Evolutionary conservation across 352 stramenopile species (phyloP), one percentile per base, ranked within the genome.

Genomic region (Blastocystis sp.): DNA sequence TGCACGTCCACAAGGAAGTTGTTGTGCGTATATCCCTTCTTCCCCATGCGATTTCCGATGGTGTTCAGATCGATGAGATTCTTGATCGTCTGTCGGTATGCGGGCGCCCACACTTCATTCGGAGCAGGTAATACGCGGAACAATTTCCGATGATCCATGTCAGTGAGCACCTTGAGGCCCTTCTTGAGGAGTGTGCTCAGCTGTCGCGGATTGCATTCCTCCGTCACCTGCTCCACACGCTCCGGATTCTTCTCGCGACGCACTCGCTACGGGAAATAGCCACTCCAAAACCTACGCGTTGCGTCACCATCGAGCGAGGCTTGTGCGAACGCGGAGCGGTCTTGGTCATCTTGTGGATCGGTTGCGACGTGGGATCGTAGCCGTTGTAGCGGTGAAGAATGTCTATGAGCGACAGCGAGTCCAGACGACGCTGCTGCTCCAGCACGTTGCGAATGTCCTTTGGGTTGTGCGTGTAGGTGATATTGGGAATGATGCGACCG

Each of bases 21-120:
- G 24, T 27, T 29, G 21, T 81, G 69, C 36, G 69, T 81, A n/a
- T 81, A 81, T 27, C 69, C 69, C 8, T 38, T 63, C 69, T 14
- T 44, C 21, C 38, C 49, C 21, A 81, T 81, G 16, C 69, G 29
- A 18, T 32, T 4, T 11, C 34, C 21, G 27, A 81, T 81, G 24
- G 32, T 81, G 21, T 29, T 42, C 24, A 81, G 44, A 42, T 81
- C 69, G 24, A 81, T 61, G 34, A 64, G 32, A 18, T 59, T 48
- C 4, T 42, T 34, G 21, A 81, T 81, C 0, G 48, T 51, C 38
- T 48, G 36, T 6, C 46, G 42, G 40, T 81, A 81, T 11, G 46
- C 24, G 21, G 61, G 44, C 18, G 69, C 46, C 69, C 69, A 81
- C 27, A 44, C 16, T 21, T 48, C 69, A 38, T 64, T 42, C 32